Base-by-base conservation (phyloP, 805 yeast genomes). In the Henningerozyma blattae region DNA sequence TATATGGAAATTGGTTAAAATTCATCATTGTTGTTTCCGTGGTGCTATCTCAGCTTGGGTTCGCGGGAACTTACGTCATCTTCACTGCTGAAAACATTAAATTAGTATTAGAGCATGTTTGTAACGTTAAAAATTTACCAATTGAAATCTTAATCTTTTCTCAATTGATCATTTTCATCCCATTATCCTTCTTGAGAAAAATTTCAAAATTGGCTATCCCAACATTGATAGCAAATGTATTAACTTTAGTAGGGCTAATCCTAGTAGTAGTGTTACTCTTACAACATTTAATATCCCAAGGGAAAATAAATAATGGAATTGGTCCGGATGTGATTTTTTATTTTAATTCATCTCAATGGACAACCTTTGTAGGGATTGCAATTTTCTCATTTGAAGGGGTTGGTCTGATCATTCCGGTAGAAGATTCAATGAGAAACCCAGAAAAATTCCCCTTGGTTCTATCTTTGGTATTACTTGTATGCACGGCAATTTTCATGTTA, bases 381-480 rank as follows among this genome's bases (percentile, higher is more conserved):
- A 81, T 82, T 20, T 82, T 82, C 61, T 85, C 91, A n/a, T 82
- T 80, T 50, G 93, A 82, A 58, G 93, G 93, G 1, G 80, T 82
- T 37, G 91, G 93, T 0, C 61, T 82, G 31, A 77, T 82, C 32
- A 77, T 82, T 17, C 93, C 93, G 0, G 77, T 82, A 34, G 85
- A 81, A 47, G 83, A 81, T 44, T 77, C 91, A 1, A 82, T 82
- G 91, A 68, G 65, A 32, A 59, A 77, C 43, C 91, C 91, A 1
- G 74, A 75, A 40, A 68, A 78, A 41, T 82, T 78, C 49, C 86
- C 89, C 14, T 51, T 63, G 35, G 83, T 81, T 1, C 56, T 82
- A 33, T 64, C 65, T 13, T 52, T 68, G 31, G 91, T 82, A 3
- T 70, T 82, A 22, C 39, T 61, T 4, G 72, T 81, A 3, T 79